A percentile compares a stretch with the other conserved stretches of the same genome.
Conservation (phyloP, 306 rosid genomes). For the Medicago truncatula region DNA sequence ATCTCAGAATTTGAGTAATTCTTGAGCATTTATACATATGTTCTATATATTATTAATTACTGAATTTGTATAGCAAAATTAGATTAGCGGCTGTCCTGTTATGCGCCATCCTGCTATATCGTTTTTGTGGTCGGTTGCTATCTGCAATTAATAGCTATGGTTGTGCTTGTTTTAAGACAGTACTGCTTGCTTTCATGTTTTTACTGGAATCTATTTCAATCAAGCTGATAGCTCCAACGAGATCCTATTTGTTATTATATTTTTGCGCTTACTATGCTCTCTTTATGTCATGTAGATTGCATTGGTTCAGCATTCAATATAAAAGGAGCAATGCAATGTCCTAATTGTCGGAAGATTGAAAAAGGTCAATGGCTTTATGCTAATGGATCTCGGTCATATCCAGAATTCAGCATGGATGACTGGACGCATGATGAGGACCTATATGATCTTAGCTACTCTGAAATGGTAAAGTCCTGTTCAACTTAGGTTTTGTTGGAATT, state of each 20-base stretch:
- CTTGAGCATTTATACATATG: neutral
- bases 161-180: constrained; percentile 16
- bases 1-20: neutral
- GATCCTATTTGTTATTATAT: constrained; percentile 6
- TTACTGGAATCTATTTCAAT: constrained; percentile 26
- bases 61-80: neutral
- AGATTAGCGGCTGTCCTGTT: neutral
- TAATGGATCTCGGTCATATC: constrained; percentile 83
- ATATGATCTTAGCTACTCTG: constrained; percentile 89
- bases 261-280: constrained; percentile 35
- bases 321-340: constrained; percentile 99
- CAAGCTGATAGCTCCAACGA: constrained; percentile 12
- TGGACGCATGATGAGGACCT: constrained; percentile 96
- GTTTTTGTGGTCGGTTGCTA: neutral
- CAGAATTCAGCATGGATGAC: constrained; percentile 86
- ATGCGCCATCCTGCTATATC: neutral
- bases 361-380: constrained; percentile 99
- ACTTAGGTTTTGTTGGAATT: constrained; percentile 30
- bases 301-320: constrained; percentile 97
- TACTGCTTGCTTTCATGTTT: constrained; percentile 23
- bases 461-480: constrained; percentile 70
- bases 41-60: neutral
- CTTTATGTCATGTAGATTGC: constrained; percentile 66
- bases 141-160: neutral
- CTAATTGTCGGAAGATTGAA: constrained; percentile 97